Evolutionary conservation across 1,139 yeast species (phyloP), one percentile per base, ranked within the genome.

Genomic region (Hansenula sp.): DNA sequence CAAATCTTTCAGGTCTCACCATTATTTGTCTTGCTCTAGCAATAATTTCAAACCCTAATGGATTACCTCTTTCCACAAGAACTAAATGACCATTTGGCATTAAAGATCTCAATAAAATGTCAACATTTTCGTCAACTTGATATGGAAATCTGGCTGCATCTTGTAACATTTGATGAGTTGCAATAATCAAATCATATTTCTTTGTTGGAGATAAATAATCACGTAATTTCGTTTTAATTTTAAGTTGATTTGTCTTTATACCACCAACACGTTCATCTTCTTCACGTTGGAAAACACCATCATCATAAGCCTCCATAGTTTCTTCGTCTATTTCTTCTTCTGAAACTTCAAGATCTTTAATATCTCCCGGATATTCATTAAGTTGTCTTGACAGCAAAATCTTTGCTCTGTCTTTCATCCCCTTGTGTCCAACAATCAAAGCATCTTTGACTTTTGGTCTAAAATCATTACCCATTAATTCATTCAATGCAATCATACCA

Each of bases 11-110:
- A 0, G 97, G 96, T 48, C 97, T 75, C 19, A 92, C 67, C 78
- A 89, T 78, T 10, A 87, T 62, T 60, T 92, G 96, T 54, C 98
- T 73, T 1, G 97, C 97, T 42, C 96, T 72, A 0, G 96, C 95
- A 45, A 89, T 74, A 6, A 81, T 73, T 61, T 92, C 97, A 57
- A 88, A 88, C 0, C 97, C 97, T 29, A 81, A 61, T 0, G 97
- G 87, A 43, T 85, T 87, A 2, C 98, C 98, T 49, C 97, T 72
- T 64, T 92, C 97, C 3, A 90, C 66, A 8, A 92, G 61, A 1
- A 88, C 79, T 17, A 90, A 62, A 44, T 82, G 81, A 0, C 97
- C 98, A 13, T 77, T 77, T 0, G 96, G 96, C 12, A 77, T 73
- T 34, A 89, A 64, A 24, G 85, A 63, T 17, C 72, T 68, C 26